These are phyloP conservation scores for Boletus insuetus DNA, from an alignment of 768 basidiomycete genomes.

Conservation along the genomic window DNA sequence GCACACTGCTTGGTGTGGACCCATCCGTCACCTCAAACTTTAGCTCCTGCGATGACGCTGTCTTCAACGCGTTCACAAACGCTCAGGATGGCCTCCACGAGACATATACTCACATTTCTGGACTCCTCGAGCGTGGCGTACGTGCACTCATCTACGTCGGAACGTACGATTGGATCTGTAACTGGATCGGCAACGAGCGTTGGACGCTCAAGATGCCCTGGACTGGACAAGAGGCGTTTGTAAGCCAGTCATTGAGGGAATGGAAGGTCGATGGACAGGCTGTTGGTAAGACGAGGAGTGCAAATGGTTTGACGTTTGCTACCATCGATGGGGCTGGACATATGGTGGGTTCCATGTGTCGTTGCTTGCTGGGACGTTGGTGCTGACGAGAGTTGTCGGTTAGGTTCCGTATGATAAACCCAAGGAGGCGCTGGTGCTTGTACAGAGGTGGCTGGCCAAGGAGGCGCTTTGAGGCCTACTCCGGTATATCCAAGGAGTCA, in stretches of 20 bases:
- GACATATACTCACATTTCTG: constrained; percentile 37
- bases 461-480: constrained; percentile 14
- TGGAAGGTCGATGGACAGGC: constrained; percentile 53
- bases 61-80: constrained; percentile 46
- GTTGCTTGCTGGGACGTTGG: background rate
- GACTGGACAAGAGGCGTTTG: constrained; percentile 58
- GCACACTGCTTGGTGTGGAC: constrained; percentile 61
- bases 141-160: constrained; percentile 73
- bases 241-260: constrained; percentile 45
- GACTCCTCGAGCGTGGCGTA: constrained; percentile 72
- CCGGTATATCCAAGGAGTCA: too few relatives aligned
- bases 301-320: constrained; percentile 62
- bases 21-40: constrained; percentile 40
- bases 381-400: background rate
- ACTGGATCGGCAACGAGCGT: constrained; percentile 72
- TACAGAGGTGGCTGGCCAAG: constrained; percentile 47
- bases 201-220: constrained; percentile 77
- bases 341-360: constrained; percentile 47
- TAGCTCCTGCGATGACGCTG: constrained; percentile 37
- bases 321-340: constrained; percentile 72
- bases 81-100: constrained; percentile 42
- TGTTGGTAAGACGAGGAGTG: constrained; percentile 55
- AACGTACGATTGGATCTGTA: constrained; percentile 78
- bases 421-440: constrained; percentile 47
- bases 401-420: constrained; percentile 67